Evolutionary conservation across 352 stramenopile genomes (phyloP), one percentile per base, ranked within the genome.

Genomic region (Phytophthora hibernalis): DNA sequence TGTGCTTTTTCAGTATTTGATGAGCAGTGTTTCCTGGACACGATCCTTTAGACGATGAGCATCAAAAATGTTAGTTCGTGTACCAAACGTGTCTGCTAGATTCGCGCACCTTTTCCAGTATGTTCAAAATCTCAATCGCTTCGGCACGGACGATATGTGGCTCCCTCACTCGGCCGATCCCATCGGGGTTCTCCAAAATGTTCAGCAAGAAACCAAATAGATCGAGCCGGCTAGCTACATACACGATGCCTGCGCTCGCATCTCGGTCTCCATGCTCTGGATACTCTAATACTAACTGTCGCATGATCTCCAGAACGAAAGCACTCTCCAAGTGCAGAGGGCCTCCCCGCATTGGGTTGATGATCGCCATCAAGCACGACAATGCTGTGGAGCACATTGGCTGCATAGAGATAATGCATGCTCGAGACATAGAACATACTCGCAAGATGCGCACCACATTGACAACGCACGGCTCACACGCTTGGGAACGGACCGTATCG

Each of bases 1-100:
- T 96, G 74, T 95, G 76, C 59, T 93, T 96, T 56, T 94, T 96
- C 16, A 96, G 49, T 35, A 95, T 85, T 51, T 94, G 79, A 38
- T 93, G 87, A 0, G 88, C 88, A 0, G 82, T 82, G 33, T 48
- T 78, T n/a, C 77, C 75, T 96, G 88, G 15, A 90, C 65, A 13
- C 77, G 80, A 61, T 96, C 83, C 78, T 85, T 40, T 6, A 35
- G 10, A 51, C 21, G 24, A 28, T 30, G 38, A 61, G 12, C 18
- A 59, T 20, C 5, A 43, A 2, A 33, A 33, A 33, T 33, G 8
- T 33, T 33, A 33, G 5, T 33, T 9, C 6, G 10, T 31, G 28
- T 31, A 9, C 28, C 2, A 56, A 31, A 9, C 33, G 4, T 33
- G 47, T 21, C 18, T 49, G 2, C 26, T 35, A 11, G 15, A n/a